These are phyloP conservation scores for Russula sp. DNA, from an alignment of 768 basidiomycete genomes.

Conservation along the genomic window DNA sequence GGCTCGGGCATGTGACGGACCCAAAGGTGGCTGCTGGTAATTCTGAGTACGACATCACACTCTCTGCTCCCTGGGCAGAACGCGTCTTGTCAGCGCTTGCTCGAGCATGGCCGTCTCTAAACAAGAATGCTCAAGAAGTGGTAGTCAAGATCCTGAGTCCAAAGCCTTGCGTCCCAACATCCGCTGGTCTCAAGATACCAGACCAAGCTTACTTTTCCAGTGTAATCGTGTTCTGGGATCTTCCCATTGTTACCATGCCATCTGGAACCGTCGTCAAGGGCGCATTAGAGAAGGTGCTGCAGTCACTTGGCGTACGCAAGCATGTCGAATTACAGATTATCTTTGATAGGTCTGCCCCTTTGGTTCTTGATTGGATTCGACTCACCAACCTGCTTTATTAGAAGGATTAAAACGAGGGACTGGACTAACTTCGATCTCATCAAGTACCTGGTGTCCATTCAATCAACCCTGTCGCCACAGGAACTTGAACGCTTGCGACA, in stretches of 20 bases:
- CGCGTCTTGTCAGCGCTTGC: slow-evolving; percentile 61
- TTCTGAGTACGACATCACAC: slow-evolving; percentile 53
- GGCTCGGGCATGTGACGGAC: slow-evolving; percentile 62
- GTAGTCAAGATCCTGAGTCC: slow-evolving; percentile 39
- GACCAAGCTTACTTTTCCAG: slow-evolving; percentile 77
- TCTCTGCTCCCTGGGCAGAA: slow-evolving; percentile 73
- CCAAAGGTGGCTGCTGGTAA: slow-evolving; percentile 38
- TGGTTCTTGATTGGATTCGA: not conserved
- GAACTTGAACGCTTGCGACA: slow-evolving; percentile 52
- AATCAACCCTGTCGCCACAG: slow-evolving; percentile 49
- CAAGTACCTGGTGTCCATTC: slow-evolving; percentile 82
- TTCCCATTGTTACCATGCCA: slow-evolving; percentile 71
- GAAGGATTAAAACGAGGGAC: slow-evolving; percentile 85
- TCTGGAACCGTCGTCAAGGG: slow-evolving; percentile 61
- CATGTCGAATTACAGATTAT: slow-evolving; percentile 91
- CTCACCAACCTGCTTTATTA: slow-evolving; percentile 27
- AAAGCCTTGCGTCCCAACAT: slow-evolving; percentile 46
- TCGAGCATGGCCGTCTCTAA: slow-evolving; percentile 66
- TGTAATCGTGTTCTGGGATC: slow-evolving; percentile 83
- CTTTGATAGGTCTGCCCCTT: slow-evolving; percentile 65
- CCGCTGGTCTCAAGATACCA: slow-evolving; percentile 66
- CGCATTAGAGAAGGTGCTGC: slow-evolving; percentile 61
- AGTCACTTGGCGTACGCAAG: slow-evolving; percentile 75
- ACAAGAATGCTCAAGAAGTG: slow-evolving; percentile 39
- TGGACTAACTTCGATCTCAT: slow-evolving; percentile 85